Evolutionary conservation across 106 monocot species (phyloP).

Genomic region (Agapanthus africanus): DNA sequence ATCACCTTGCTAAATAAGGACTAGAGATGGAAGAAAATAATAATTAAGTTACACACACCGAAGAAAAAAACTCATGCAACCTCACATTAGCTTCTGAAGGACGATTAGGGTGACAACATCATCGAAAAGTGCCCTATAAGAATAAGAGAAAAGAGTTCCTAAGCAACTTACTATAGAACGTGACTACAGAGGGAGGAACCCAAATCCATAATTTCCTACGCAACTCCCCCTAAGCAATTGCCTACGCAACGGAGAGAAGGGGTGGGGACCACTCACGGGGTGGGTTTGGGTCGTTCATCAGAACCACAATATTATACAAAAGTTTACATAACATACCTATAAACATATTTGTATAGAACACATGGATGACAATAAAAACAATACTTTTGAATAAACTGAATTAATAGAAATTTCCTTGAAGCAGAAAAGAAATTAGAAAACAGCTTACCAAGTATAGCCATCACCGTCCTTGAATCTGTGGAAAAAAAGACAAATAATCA

Average conservation of each 20-base stretch:
- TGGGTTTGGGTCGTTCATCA: too few relatives aligned
- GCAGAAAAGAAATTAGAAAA: background rate
- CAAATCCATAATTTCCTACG: too few relatives aligned
- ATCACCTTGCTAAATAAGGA: too few relatives aligned
- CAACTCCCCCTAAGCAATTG: too few relatives aligned
- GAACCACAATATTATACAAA: background rate
- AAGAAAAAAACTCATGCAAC: background rate
- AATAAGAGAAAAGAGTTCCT: too few relatives aligned
- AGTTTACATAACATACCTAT: background rate
- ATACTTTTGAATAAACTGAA: background rate
- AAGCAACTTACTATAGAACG: too few relatives aligned
- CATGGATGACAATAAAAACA: background rate
- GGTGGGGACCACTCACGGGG: too few relatives aligned
- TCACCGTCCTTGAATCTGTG: conserved; percentile 98
- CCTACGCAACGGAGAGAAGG: too few relatives aligned
- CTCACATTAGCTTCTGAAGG: background rate
- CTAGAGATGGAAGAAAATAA: too few relatives aligned
- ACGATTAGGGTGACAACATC: background rate
- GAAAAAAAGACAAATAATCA: conserved; percentile 15
- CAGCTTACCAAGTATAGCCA: conserved; percentile 87
- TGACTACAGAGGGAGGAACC: too few relatives aligned
- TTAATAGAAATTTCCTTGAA: background rate
- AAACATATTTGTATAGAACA: background rate
- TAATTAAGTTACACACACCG: too few relatives aligned
- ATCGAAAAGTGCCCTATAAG: background rate